These are phyloP conservation scores for Aegilops longissima DNA, from an alignment of 176 grass and related monocot genomes.

Conservation along the genomic window DNA sequence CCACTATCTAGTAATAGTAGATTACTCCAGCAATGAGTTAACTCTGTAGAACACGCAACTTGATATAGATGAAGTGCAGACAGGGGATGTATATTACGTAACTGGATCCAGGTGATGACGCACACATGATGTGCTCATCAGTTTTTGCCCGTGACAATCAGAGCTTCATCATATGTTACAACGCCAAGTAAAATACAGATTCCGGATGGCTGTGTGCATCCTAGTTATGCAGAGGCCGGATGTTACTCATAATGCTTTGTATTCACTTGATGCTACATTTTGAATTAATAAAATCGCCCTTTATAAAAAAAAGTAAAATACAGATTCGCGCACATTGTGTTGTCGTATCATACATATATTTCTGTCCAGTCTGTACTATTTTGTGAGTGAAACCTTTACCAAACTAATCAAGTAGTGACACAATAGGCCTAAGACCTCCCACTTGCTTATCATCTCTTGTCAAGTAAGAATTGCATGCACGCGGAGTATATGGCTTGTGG, in stretches of 20 bases:
- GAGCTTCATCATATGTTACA: background rate
- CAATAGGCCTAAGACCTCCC: background rate
- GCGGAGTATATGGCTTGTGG: background rate
- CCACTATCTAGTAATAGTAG: background rate
- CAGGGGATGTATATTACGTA: background rate
- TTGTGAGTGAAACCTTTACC: background rate
- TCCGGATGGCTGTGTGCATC: too few relatives aligned
- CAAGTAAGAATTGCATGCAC: background rate
- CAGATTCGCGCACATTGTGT: background rate
- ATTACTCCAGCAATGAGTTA: background rate
- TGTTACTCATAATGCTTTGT: too few relatives aligned
- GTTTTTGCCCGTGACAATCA: background rate
- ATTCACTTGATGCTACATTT: too few relatives aligned
- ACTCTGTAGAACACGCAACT: background rate
- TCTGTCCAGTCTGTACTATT: background rate
- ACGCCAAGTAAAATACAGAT: background rate
- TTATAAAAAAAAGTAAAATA: too few relatives aligned
- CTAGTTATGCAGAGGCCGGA: too few relatives aligned
- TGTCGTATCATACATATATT: background rate
- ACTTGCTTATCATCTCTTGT: background rate
- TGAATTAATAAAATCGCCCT: too few relatives aligned
- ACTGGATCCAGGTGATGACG: background rate
- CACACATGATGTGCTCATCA: background rate
- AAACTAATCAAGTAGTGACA: background rate
- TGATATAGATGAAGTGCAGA: background rate